Evolutionary conservation across 176 grass and related monocot species (phyloP), one percentile per base, ranked within the genome.

Genomic region (Pontederia crassipes): DNA sequence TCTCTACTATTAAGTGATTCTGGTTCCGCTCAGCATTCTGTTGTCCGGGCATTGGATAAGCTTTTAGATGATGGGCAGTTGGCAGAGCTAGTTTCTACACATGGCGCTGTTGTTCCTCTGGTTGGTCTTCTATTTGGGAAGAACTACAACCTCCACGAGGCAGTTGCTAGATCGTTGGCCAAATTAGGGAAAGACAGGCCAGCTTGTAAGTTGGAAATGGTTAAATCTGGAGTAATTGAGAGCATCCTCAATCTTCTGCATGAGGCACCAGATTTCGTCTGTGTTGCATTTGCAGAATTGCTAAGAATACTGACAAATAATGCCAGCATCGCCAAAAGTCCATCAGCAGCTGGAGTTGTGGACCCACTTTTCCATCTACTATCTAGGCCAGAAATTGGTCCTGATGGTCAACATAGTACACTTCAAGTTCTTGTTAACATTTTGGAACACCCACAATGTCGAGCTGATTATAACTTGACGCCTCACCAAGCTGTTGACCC

Each of bases 281-380:
- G 94, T 56, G 68, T 93, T 8, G 88, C 88, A 49, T 69, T 93
- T 71, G 82, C 85, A 28, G 94, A 99, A 83, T 79, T 99, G 73
- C 84, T 99, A 70, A 70, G 94, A 62, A 99, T 99, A 81, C 75
- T 99, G 82, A 99, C 94, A 59, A 99, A 99, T 52, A 99, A 99
- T 81, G 88, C 94, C 54, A 93, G 81, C 68, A 93, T 99, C 58
- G 94, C 94, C 46, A 99, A 89, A 78, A 82, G 94, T 74, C 82
- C 88, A 83, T 93, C 94, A 72, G 85, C 94, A 74, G 94, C 85
- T 74, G 93, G 93, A 86, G 94, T 93, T 68, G 94, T 99, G 46
- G 85, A 75, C 10, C 94, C 94, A 76, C 84, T 99, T 79, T 93
- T 99, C 82, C 83, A 76, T 72, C 68, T 99, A 64, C 65, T 99